Percentiles rank a stretch among this genome's conserved stretches.
Evolutionary conservation across 805 yeast species (phyloP).

Genomic region (Yarrowia osloensis): DNA sequence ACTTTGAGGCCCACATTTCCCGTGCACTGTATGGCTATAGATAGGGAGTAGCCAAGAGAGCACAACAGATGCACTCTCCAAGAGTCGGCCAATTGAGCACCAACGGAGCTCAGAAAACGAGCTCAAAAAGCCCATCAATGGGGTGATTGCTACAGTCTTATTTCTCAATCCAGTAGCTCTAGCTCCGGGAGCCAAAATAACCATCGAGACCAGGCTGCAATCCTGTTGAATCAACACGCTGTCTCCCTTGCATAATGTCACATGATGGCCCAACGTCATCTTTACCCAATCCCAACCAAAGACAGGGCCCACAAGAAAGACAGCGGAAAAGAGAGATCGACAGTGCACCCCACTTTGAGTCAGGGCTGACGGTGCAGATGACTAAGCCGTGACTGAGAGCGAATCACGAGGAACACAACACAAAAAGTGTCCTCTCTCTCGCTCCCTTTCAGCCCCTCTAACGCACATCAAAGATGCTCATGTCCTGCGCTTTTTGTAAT

Average conservation of each 20-base stretch:
- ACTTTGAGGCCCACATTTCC: not conserved
- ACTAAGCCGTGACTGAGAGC: not conserved
- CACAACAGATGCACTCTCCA: too few relatives aligned
- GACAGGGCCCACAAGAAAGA: not conserved
- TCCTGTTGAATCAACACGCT: too few relatives aligned
- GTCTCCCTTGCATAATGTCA: constrained; percentile 21
- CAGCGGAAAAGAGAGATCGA: not conserved
- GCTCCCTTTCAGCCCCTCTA: not conserved
- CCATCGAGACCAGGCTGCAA: not conserved
- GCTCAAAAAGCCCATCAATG: not conserved
- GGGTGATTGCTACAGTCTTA: too few relatives aligned
- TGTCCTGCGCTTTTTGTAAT: not conserved
- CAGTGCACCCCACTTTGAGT: not conserved
- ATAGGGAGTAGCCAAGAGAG: not conserved
- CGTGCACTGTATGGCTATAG: constrained; percentile 6
- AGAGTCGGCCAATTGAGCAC: too few relatives aligned
- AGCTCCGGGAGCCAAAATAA: not conserved
- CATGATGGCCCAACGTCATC: not conserved
- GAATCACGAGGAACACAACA: too few relatives aligned
- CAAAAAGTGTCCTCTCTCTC: not conserved
- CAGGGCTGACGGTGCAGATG: not conserved
- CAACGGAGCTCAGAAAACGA: too few relatives aligned
- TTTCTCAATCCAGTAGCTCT: too few relatives aligned
- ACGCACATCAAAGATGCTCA: not conserved
- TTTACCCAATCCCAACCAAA: not conserved